Evolutionary conservation across 2,329 filamentous ascomycete species (phyloP).

Genomic region (Parastagonospora avenae): DNA sequence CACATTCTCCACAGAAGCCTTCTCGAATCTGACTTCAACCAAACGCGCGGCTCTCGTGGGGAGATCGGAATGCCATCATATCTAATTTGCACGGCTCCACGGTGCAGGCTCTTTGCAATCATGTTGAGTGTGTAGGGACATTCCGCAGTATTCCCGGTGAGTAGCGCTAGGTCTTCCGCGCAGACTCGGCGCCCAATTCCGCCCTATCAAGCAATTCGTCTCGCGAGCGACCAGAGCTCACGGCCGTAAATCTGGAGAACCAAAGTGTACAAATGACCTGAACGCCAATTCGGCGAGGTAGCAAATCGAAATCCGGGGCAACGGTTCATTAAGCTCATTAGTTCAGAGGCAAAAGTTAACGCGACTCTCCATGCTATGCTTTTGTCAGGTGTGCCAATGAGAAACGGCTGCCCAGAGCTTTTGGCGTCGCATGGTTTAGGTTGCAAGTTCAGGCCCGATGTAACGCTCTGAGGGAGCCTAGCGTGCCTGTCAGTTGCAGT

Average conservation of each 20-base stretch:
- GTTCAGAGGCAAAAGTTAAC: conserved; percentile 9
- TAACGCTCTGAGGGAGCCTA: conserved; percentile 21
- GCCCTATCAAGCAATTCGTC: not conserved
- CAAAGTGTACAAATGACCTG: conserved; percentile 4
- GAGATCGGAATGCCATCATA: conserved; percentile 9
- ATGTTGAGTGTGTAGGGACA: conserved; percentile 2
- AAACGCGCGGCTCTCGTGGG: conserved; percentile 25
- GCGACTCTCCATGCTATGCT: conserved; percentile 6
- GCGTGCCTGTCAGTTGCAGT: conserved; percentile 17
- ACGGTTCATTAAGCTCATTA: conserved; percentile 15
- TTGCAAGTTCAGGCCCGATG: conserved; percentile 16
- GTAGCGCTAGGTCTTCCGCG: conserved; percentile 3
- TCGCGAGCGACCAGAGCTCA: not conserved
- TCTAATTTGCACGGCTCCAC: not conserved
- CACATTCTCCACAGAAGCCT: conserved; percentile 23
- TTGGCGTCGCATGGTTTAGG: conserved; percentile 8
- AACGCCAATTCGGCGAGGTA: conserved; percentile 21
- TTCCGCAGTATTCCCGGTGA: conserved; percentile 9
- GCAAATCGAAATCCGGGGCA: conserved; percentile 19
- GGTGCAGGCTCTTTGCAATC: not conserved
- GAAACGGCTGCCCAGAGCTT: conserved; percentile 1
- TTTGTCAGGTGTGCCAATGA: conserved; percentile 21
- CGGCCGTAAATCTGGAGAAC: conserved; percentile 5
- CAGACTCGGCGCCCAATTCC: not conserved
- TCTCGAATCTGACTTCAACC: conserved; percentile 19